Evolutionary conservation across 1,284 basidiomycete species (phyloP).

Genomic region (Gomphus bonarii): DNA sequence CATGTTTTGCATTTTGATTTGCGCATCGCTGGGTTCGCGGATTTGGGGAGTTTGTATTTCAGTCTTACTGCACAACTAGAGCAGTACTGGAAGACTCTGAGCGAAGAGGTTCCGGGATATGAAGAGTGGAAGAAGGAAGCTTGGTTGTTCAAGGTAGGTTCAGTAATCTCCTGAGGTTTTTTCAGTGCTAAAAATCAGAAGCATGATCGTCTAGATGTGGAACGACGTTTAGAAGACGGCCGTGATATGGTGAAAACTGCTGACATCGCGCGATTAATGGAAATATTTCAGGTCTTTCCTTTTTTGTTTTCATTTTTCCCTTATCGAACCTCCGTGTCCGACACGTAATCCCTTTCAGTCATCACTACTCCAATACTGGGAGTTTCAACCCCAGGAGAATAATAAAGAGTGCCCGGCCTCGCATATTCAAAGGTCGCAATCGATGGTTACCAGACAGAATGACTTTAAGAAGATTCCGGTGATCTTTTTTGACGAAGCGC

Average conservation of each 20-base stretch:
- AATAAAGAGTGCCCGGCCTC: slow-evolving; percentile 20
- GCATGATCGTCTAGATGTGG: slow-evolving; percentile 66
- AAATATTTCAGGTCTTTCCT: slow-evolving; percentile 57
- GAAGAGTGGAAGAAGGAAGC: slow-evolving; percentile 63
- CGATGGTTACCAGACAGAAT: slow-evolving; percentile 7
- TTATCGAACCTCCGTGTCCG: slow-evolving; percentile 2
- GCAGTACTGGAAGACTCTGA: slow-evolving; percentile 59
- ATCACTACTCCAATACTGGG: slow-evolving; percentile 61
- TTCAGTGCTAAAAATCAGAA: slow-evolving; percentile 19
- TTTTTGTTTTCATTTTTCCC: slow-evolving; percentile 5
- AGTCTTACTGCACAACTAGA: slow-evolving; percentile 74
- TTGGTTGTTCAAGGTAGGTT: slow-evolving; percentile 62
- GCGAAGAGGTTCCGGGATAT: slow-evolving; percentile 52
- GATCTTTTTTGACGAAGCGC: slow-evolving; percentile 75
- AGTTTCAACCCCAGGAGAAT: slow-evolving; percentile 41
- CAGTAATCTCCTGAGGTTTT: not conserved
- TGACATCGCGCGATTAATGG: slow-evolving; percentile 75
- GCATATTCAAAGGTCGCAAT: slow-evolving; percentile 22
- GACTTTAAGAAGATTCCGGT: slow-evolving; percentile 57
- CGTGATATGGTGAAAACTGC: slow-evolving; percentile 49
- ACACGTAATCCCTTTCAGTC: slow-evolving; percentile 28
- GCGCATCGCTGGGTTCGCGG: slow-evolving; percentile 74
- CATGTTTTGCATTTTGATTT: slow-evolving; percentile 79
- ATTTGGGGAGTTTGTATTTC: slow-evolving; percentile 62
- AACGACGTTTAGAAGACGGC: slow-evolving; percentile 43